phyloP scores from a whole-genome alignment of 257 asterid genomes.

The Paulownia fortunei region DNA sequence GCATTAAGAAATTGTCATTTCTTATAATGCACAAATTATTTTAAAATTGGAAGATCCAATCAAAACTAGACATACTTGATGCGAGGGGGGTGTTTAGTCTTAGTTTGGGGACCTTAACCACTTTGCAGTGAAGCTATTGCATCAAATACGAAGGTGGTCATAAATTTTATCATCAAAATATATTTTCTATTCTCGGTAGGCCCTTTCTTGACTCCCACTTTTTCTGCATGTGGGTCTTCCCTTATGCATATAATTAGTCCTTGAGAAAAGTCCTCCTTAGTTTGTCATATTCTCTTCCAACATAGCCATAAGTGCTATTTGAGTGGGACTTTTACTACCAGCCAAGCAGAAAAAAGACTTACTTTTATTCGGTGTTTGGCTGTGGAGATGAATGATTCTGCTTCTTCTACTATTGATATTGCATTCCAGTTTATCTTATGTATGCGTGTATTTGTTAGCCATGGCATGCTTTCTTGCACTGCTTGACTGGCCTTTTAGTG shows the following conservation, averaged over 20 bases:
- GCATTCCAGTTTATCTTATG: slow-evolving; percentile 21
- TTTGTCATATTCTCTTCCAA: slow-evolving; percentile 52
- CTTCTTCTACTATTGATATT: slow-evolving; percentile 29
- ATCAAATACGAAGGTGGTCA: slow-evolving; percentile 36
- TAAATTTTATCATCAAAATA: slow-evolving; percentile 29
- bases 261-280: slow-evolving; percentile 42
- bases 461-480: neutral
- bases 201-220: slow-evolving; percentile 43
- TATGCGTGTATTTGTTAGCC: neutral
- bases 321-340: slow-evolving; percentile 51
- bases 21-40: slow-evolving; percentile 13
- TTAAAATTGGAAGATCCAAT: slow-evolving; percentile 8
- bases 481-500: neutral
- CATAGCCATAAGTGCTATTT: slow-evolving; percentile 55
- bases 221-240: slow-evolving; percentile 35
- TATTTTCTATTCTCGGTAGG: slow-evolving; percentile 38
- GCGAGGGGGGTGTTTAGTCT: neutral
- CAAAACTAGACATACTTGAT: neutral
- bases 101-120: slow-evolving; percentile 21
- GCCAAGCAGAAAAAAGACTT: slow-evolving; percentile 46
- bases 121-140: slow-evolving; percentile 31
- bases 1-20: slow-evolving; percentile 2
- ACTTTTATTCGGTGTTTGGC: slow-evolving; percentile 26
- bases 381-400: slow-evolving; percentile 37
- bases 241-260: slow-evolving; percentile 43